These are phyloP conservation scores for Phytophthora litchii DNA, from an alignment of 352 stramenopile species.

Conservation along the genomic window DNA sequence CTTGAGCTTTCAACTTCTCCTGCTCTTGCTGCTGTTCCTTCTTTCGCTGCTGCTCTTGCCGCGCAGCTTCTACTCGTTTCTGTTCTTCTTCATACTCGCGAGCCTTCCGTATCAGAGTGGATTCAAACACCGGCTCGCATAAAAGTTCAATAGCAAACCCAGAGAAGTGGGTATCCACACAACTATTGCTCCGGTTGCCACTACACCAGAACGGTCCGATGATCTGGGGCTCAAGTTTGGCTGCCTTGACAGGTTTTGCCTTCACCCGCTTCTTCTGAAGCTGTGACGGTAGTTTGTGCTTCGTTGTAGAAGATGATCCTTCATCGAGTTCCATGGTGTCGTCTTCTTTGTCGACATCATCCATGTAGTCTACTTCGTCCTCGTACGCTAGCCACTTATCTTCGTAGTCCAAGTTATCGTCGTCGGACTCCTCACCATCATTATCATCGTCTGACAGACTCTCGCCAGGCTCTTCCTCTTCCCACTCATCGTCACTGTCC, in stretches of 20 bases:
- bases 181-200: not conserved
- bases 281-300: constrained; percentile 63
- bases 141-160: constrained; percentile 37
- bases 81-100: constrained; percentile 51
- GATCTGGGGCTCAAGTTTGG: constrained; percentile 70
- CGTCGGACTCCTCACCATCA: constrained; percentile 77
- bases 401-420: constrained; percentile 84
- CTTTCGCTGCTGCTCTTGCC: constrained; percentile 36
- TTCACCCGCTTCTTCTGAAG: constrained; percentile 55
- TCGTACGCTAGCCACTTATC: constrained; percentile 89
- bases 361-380: constrained; percentile 88
- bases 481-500: constrained; percentile 90
- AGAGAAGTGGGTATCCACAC: constrained; percentile 24
- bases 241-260: constrained; percentile 67
- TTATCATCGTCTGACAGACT: constrained; percentile 77
- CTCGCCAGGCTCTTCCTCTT: constrained; percentile 88
- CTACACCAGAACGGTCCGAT: constrained; percentile 56
- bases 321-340: constrained; percentile 25
- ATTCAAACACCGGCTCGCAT: constrained; percentile 49
- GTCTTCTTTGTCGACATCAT: constrained; percentile 43
- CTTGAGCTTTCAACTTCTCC: constrained; percentile 26
- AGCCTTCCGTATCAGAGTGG: constrained; percentile 50
- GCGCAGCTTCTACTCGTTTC: constrained; percentile 30
- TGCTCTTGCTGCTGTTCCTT: constrained; percentile 32
- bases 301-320: constrained; percentile 35